Base-by-base conservation (phyloP, 176 grass and related monocot genomes). In the Rhipidocladum racemiflorum region DNA sequence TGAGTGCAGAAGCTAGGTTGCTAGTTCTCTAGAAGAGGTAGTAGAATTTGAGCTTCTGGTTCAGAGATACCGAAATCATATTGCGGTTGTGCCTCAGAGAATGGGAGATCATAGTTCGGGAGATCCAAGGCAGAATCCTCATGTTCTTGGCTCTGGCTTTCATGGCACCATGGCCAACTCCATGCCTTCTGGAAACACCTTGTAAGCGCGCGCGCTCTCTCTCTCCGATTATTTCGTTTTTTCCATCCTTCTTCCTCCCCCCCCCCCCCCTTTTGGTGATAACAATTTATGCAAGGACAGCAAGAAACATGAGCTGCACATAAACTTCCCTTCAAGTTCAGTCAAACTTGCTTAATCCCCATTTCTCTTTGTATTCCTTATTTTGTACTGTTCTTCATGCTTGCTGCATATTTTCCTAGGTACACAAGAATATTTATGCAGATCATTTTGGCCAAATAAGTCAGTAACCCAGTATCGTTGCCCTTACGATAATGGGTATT, bases 61-160 rank as follows among this genome's bases (percentile, higher is more conserved):
- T 48, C 42, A 35, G 25, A 56, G 42, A 79, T 30, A n/a, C 20
- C 14, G 43, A 44, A 35, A 72, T 34, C 45, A 7, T 50, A 28
- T 32, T 18, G 23, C 9, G 55, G 28, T 23, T 45, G 65, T 70
- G 54, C 32, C n/a, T 81, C 39, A 8, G 18, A 85, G 27, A 61
- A 89, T 77, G 84, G 84, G 81, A 72, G 91, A 89, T 14, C 72
- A 67, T 60, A 84, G 77, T 43, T 77, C 82, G 7, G 84, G 77
- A 15, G 81, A 87, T 67, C 65, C 89, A 16, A 84, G 83, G 74
- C 86, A 79, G 68, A 61, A 55, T 71, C 72, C 56, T 39, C 85
- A 55, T 81, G 65, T 72, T 72, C 48, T 90, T 78, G 83, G 61
- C 46, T 75, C 79, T 79, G 79, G 75, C 86, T 89, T 89, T 79